Conservation (phyloP, 345 rosid genomes). For the Dovyalis caffra region DNA sequence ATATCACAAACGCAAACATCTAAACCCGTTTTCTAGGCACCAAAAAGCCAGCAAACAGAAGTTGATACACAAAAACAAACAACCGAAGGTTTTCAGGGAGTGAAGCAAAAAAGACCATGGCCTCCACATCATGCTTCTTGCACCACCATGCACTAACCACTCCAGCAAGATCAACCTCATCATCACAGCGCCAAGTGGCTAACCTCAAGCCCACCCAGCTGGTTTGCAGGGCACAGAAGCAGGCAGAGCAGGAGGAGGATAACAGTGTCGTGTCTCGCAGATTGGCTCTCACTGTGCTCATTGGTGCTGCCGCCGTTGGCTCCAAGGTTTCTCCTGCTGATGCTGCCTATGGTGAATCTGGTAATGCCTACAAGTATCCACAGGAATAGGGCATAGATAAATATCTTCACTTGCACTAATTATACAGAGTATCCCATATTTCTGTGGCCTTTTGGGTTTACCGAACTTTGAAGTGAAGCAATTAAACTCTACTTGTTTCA, state of each 20-base stretch:
- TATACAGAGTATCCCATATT: too few relatives aligned
- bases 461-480: too few relatives aligned
- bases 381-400: too few relatives aligned
- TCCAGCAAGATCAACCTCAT: slow-evolving; percentile 33
- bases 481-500: too few relatives aligned
- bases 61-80: background rate
- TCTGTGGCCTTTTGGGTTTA: too few relatives aligned
- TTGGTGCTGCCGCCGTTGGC: slow-evolving; percentile 77
- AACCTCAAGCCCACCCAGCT: slow-evolving; percentile 48
- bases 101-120: slow-evolving; percentile 38
- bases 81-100: background rate
- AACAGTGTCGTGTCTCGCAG: slow-evolving; percentile 58
- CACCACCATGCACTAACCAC: slow-evolving; percentile 60
- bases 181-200: slow-evolving; percentile 41
- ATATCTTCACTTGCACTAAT: too few relatives aligned
- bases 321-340: slow-evolving; percentile 90
- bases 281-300: slow-evolving; percentile 71
- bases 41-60: slow-evolving; percentile 3
- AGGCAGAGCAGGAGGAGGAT: slow-evolving; percentile 31
- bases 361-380: slow-evolving; percentile 24
- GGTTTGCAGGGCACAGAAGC: slow-evolving; percentile 74
- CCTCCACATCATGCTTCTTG: slow-evolving; percentile 66
- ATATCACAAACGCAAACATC: background rate
- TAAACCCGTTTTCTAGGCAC: background rate
- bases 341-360: slow-evolving; percentile 97